A percentile compares a stretch with the other conserved stretches of the same genome.
phyloP scores from a whole-genome alignment of 257 asterid genomes.

The Parsonsia alboflavescens region DNA sequence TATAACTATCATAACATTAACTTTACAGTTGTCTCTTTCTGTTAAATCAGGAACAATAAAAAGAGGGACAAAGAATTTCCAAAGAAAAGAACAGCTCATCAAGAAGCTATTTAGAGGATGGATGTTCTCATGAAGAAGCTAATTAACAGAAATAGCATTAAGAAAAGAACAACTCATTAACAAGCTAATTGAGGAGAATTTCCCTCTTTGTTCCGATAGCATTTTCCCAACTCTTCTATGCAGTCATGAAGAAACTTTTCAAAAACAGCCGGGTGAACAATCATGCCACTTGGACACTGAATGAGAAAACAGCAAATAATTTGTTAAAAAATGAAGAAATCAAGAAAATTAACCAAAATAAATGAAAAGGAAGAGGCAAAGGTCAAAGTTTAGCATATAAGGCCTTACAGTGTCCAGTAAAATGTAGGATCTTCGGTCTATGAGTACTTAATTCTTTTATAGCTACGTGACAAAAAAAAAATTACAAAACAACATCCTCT shows the following conservation, averaged over 20 bases:
- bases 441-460: background rate
- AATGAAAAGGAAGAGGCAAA: background rate
- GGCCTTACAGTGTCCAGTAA: background rate
- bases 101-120: too few relatives aligned
- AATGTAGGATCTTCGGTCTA: background rate
- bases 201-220: too few relatives aligned
- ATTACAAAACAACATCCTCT: background rate
- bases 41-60: background rate
- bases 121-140: too few relatives aligned
- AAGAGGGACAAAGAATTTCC: background rate
- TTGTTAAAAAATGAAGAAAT: background rate
- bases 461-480: background rate
- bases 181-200: too few relatives aligned
- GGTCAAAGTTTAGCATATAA: background rate
- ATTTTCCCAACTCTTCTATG: slow-evolving; percentile 38
- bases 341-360: background rate
- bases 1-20: background rate
- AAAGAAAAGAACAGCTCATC: too few relatives aligned
- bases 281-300: slow-evolving; percentile 64
- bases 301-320: slow-evolving; percentile 18
- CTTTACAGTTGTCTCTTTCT: background rate
- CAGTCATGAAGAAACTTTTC: slow-evolving; percentile 59
- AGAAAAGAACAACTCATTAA: too few relatives aligned
- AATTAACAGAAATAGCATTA: too few relatives aligned
- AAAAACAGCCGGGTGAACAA: slow-evolving; percentile 71